These are phyloP conservation scores for Pythium apleroticum DNA, from an alignment of 352 stramenopile species.

Conservation along the genomic window DNA sequence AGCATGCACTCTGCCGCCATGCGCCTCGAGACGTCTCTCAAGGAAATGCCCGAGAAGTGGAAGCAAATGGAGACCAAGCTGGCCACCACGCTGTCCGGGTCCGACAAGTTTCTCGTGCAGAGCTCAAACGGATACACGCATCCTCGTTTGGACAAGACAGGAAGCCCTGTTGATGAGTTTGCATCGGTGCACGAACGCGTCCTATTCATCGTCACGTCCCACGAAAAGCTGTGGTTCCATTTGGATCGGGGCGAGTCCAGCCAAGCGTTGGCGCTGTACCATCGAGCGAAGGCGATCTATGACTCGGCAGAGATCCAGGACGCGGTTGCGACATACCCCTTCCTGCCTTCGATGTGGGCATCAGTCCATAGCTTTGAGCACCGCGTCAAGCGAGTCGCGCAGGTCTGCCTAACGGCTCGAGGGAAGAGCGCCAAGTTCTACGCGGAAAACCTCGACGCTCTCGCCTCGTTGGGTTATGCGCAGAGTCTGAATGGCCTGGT, in stretches of 20 bases:
- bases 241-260: constrained; percentile 65
- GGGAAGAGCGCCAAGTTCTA: constrained; percentile 64
- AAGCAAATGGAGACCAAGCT: constrained; percentile 56
- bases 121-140: constrained; percentile 8
- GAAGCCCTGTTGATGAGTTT: not conserved
- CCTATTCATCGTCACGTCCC: constrained; percentile 50
- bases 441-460: constrained; percentile 54
- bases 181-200: constrained; percentile 36
- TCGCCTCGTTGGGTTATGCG: constrained; percentile 38
- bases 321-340: constrained; percentile 43
- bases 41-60: constrained; percentile 87
- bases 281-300: constrained; percentile 38
- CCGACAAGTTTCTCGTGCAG: constrained; percentile 13
- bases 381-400: constrained; percentile 49
- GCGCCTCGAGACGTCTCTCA: constrained; percentile 73
- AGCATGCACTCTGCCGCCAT: constrained; percentile 90
- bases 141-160: too few relatives aligned
- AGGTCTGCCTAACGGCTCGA: constrained; percentile 50
- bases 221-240: constrained; percentile 69
- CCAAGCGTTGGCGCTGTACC: constrained; percentile 49
- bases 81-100: constrained; percentile 28
- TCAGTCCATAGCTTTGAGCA: constrained; percentile 69
- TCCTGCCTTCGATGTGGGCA: constrained; percentile 64
- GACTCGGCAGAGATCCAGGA: constrained; percentile 19
- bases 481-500: constrained; percentile 40